Conservation (phyloP, 805 yeast genomes). For the Ogataea siamensis region DNA sequence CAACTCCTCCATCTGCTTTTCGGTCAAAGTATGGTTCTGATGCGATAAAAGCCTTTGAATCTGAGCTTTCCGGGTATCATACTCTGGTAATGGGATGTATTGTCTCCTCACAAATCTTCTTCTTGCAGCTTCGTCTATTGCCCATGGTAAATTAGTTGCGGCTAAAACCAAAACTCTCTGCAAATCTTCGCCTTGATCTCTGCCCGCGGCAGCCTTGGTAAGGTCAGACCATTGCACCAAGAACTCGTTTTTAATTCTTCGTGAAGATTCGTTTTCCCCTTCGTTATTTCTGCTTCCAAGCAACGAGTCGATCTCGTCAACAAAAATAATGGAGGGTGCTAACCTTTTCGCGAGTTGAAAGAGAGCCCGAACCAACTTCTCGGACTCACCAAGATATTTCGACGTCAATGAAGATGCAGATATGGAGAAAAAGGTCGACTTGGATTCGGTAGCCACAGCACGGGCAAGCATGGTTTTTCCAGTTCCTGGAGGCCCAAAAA, state of each 20-base stretch:
- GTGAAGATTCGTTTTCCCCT: constrained; percentile 76
- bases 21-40: constrained; percentile 69
- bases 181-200: constrained; percentile 48
- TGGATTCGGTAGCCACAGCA: constrained; percentile 94
- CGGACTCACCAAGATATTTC: constrained; percentile 87
- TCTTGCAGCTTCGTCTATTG: constrained; percentile 94
- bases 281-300: constrained; percentile 73
- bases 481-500: constrained; percentile 99
- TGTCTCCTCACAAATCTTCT: constrained; percentile 88
- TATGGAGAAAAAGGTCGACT: constrained; percentile 87
- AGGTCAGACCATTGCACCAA: constrained; percentile 93
- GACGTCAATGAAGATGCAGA: constrained; percentile 89
- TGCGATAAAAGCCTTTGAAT: constrained; percentile 61
- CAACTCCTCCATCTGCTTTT: constrained; percentile 58
- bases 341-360: constrained; percentile 80
- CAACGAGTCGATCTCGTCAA: constrained; percentile 93
- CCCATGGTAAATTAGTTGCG: constrained; percentile 96
- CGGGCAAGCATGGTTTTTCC: constrained; percentile 97
- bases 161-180: constrained; percentile 86
- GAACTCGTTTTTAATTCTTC: constrained; percentile 91
- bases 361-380: constrained; percentile 85
- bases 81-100: constrained; percentile 92
- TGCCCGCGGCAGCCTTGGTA: constrained; percentile 82
- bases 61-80: constrained; percentile 74
- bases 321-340: constrained; percentile 91